Evolutionary conservation across 2,329 filamentous ascomycete genomes (phyloP), one percentile per base, ranked within the genome.

Genomic region (Colletotrichum spaethianum): DNA sequence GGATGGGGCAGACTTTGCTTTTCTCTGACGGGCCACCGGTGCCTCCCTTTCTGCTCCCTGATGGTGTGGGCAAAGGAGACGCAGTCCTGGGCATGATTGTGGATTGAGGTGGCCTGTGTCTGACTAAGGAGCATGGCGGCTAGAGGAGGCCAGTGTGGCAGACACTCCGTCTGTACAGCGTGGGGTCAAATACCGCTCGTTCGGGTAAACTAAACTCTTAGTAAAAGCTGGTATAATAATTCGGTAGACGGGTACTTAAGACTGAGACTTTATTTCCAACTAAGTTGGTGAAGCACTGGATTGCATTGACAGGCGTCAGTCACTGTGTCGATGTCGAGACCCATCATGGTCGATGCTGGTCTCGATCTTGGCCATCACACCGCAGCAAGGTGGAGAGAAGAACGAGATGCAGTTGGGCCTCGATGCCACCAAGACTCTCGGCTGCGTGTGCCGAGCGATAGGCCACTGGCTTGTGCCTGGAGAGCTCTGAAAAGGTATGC

Each of bases 401-500:
- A 0, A 8, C 20, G 12, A 28, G 14, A 14, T 18, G 4, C 23
- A 66, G 36, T 36, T 18, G 12, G 23, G 8, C 18, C 56, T 50
- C 33, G 16, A 31, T 12, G 16, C 33, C 18, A 9, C 14, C 7
- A n/a, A 9, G 8, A 2, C 36, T 26, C 65, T 69, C 59, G 59
- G 44, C 65, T 63, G 28, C 46, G 16, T 26, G 11, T 42, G 53
- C 65, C 65, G 65, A 72, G 64, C 55, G 12, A 26, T 23, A 20
- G 26, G 16, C 31, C n/a, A 55, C 44, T 33, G 67, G n/a, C 31
- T 23, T 31, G 14, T 48, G 18, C 31, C 63, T 33, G 66, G 28
- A 4, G 23, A 11, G 26, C 16, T 50, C 66, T 59, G 28, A 57
- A 66, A 18, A 62, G 8, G 52, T n/a, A n/a, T n/a, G 26, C 36